Base-by-base conservation (phyloP, 2,329 filamentous ascomycete genomes). In the Grosmannia huntii region DNA sequence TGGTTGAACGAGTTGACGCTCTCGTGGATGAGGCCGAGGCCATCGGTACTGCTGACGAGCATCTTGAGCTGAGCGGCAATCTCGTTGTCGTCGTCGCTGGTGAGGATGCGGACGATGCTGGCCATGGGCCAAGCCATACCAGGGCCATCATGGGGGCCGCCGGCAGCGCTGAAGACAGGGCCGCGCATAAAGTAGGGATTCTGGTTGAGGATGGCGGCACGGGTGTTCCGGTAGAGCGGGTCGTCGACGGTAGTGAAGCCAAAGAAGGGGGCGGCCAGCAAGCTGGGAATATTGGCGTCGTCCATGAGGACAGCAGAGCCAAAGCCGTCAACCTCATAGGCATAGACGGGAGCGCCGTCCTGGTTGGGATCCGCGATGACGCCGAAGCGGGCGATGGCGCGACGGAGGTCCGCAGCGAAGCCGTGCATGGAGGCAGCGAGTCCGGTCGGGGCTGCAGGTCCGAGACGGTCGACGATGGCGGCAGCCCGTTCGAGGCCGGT, bases 121-220 rank as follows among this genome's bases (percentile, higher is more conserved):
- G 83, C 87, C 89, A 95, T 95, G 1, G 90, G 90, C 90, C 90
- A 95, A 19, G 88, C 89, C 67, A 85, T 84, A 60, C 84, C 79
- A 2, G 90, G 79, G 0, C 78, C 76, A 10, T 75, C 69, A 63
- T 81, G 78, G 27, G 78, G 78, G 0, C 78, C 77, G 14, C 79
- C 79, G 0, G 77, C 74, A 31, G 75, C 74, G 61, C 74, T 78
- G 61, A 81, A 69, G 19, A 78, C 73, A 3, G 76, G 76, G 0
- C 79, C 79, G 23, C 72, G 73, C 71, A 79, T 77, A 60, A 75
- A 95, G 36, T 91, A 79, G 57, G 89, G 88, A 65, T 95, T 94
- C n/a, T n/a, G n/a, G n/a, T n/a, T n/a, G n/a, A n/a, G n/a, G n/a
- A n/a, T n/a, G n/a, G 89, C 87, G 58, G 79, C 79, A 56, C 89